Percentiles rank a stretch among this genome's conserved stretches.
Conservation (phyloP, 176 grass and related monocot genomes). For the Phyllostachys edulis region DNA sequence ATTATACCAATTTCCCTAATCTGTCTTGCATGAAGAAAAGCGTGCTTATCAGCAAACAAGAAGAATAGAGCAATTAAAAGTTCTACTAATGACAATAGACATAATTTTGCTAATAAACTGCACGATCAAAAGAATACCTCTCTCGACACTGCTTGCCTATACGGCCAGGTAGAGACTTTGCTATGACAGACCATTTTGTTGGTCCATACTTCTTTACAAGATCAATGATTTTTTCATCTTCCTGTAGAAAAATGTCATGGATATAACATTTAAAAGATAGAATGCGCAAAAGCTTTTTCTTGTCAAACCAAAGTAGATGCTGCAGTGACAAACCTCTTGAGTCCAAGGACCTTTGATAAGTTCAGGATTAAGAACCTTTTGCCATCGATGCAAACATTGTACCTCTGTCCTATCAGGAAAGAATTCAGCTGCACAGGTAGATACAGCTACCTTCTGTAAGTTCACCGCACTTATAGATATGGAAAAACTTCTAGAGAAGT, state of each 20-base stretch:
- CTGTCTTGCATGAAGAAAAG: not conserved
- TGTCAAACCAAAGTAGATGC: conserved; percentile 7
- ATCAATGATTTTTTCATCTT: conserved; percentile 89
- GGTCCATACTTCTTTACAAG: conserved; percentile 87
- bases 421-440: conserved; percentile 64
- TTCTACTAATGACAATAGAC: not conserved
- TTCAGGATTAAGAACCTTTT: conserved; percentile 98
- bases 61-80: conserved; percentile 4
- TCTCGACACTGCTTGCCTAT: conserved; percentile 99
- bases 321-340: conserved; percentile 65
- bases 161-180: conserved; percentile 85
- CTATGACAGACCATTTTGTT: conserved; percentile 97
- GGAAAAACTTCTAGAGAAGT: not conserved
- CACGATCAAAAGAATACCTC: conserved; percentile 56
- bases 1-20: not conserved
- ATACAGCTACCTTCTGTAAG: conserved; percentile 25
- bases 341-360: conserved; percentile 99
- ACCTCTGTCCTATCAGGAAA: conserved; percentile 95
- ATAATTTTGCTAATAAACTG: not conserved
- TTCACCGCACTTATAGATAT: not conserved
- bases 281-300: conserved; percentile 16
- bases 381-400: conserved; percentile 97
- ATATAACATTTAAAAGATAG: conserved; percentile 39
- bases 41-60: not conserved
- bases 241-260: conserved; percentile 46